Evolutionary conservation across 176 grass and related monocot genomes (phyloP), one percentile per base, ranked within the genome.

Genomic region (Alopecurus myosuroides): DNA sequence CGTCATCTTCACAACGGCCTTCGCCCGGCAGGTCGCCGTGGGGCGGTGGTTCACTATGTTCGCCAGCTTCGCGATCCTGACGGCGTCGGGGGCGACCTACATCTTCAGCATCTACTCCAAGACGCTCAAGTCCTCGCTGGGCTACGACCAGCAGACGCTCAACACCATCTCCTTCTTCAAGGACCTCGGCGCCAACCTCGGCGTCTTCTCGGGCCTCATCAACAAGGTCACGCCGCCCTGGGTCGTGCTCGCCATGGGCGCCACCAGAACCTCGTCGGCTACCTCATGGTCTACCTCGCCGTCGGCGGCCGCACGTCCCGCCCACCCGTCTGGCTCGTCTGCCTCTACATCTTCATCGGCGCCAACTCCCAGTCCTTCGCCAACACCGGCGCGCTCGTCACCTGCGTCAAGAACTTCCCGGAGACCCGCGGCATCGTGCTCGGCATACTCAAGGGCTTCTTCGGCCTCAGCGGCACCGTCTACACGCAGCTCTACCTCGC

Each of bases 41-140:
- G 91, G 95, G 5, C 91, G 93, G 19, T 98, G 95, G 95, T 98
- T 98, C 85, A 95, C 90, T 52, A 86, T 93, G 57, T 95, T 92
- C 85, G 95, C 93, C 19, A 93, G 92, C 85, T 81, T 98, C 30
- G 79, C 95, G 0, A 90, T 98, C 89, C 89, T 98, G 77, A 25
- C 93, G 30, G 79, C 93, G 2, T 86, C 95, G 64, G 95, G 93
- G 28, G 91, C 91, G 36, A 93, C 95, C 11, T 95, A 95, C 89
- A 95, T 98, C 85, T 98, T 98, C 85, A 4, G 55, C n/a, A 86
- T 71, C 81, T 89, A 85, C 87, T 89, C 87, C 76, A 89, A 85
- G 76, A 77, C 79, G 35, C 84, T 85, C 77, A 85, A 89, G 56
- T 14, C 76, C 2, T 22, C 87, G 1, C 87, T 89, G 3, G 82